Percentiles rank a stretch among this genome's conserved stretches.
phyloP scores from a whole-genome alignment of 2,329 filamentous ascomycete genomes.

The Botrytis pseudocinerea region DNA sequence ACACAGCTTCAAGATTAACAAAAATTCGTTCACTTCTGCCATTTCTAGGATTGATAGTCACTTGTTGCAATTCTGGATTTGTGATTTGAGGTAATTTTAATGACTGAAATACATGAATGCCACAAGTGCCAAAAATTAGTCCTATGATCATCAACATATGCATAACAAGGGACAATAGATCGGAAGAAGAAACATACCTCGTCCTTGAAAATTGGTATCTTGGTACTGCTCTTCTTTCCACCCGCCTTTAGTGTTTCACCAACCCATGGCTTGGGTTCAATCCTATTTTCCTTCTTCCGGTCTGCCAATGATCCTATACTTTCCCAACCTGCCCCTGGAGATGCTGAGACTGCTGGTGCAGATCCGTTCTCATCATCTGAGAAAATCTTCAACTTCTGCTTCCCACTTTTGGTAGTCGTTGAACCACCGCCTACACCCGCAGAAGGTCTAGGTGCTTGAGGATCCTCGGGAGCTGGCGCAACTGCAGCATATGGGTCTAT shows the following conservation, averaged over 20 bases:
- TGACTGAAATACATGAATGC: constrained; percentile 60
- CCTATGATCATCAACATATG: constrained; percentile 88
- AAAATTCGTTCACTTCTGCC: constrained; percentile 85
- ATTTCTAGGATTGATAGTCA: constrained; percentile 74
- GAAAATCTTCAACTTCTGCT: constrained; percentile 19
- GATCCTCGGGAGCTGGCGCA: constrained; percentile 50
- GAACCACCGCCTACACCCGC: constrained; percentile 49
- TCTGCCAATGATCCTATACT: constrained; percentile 63
- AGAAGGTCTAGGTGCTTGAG: constrained; percentile 62
- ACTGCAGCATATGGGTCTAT: constrained; percentile 74
- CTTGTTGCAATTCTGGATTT: constrained; percentile 68
- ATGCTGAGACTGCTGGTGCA: constrained; percentile 6
- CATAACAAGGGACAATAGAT: constrained; percentile 41
- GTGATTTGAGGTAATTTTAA: constrained; percentile 46
- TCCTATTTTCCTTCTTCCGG: constrained; percentile 88
- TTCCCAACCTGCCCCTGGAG: not conserved
- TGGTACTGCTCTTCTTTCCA: constrained; percentile 76
- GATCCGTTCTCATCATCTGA: constrained; percentile 6
- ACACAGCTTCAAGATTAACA: constrained; percentile 82
- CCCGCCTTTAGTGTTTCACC: constrained; percentile 88
- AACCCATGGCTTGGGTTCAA: constrained; percentile 85
- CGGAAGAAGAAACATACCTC: constrained; percentile 67
- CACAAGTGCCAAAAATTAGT: constrained; percentile 75
- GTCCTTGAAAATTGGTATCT: constrained; percentile 94
- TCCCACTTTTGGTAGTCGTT: constrained; percentile 59